Evolutionary conservation across 2,329 filamentous ascomycete genomes (phyloP), one percentile per base, ranked within the genome.

Genomic region (Helotiales sp.): DNA sequence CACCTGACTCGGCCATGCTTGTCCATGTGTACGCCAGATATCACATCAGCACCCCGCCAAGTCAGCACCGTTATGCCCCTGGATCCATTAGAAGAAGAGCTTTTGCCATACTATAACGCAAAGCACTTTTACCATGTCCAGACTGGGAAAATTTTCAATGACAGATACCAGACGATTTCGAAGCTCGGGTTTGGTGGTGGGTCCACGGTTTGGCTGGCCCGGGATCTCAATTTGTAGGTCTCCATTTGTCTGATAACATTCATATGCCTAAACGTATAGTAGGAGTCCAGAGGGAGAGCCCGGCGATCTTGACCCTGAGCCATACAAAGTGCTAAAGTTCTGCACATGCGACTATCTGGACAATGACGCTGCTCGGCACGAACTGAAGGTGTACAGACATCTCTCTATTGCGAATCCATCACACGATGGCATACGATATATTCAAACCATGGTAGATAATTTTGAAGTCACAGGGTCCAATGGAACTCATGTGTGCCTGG

Each of bases 401-500:
- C 28, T 63, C 13, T 30, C 64, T 20, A 50, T 7, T 52, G 52
- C 52, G 37, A 59, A 63, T 26, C 34, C 40, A 15, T 58, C 50
- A 24, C 59, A 66, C 43, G 22, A 52, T 26, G 64, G 64, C 20
- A 15, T 30, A 40, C 50, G 17, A 43, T 58, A 58, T 47, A 22
- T 66, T 49, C 50, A 58, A 32, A 58, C 22, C 22, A 17, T 59
- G 11, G 26, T 66, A 3, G 64, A 66, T 8, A 30, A 43, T 3
- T 66, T 66, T n/a, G 52, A 63, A 26, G 34, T 63, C 17, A 2
- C 15, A 24, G 59, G 59, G 6, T 30, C 64, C 10, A 50, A 58
- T 37, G 64, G 52, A 26, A 63, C 17, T 6, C 64, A 66, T 43
- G 37, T 66, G n/a, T 66, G 59, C 52, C 43, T 66, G 45, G 64